Conservation (phyloP, 148 eudicot genomes). For the Polygonum maritimum region DNA sequence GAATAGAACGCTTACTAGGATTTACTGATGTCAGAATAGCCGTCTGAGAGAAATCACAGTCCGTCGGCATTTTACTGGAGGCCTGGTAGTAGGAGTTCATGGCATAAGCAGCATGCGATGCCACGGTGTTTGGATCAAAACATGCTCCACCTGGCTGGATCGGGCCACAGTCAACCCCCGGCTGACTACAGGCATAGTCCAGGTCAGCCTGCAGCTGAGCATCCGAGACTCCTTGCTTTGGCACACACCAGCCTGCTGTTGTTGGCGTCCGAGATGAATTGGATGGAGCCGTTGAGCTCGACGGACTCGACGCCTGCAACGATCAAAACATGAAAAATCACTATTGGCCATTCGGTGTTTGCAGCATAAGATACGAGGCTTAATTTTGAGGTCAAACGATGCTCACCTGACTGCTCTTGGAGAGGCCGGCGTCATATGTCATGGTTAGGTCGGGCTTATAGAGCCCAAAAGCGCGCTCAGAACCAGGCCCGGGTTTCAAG, state of each 20-base stretch:
- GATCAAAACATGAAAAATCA: background rate
- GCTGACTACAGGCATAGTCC: slow-evolving; percentile 57
- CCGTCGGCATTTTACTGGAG: slow-evolving; percentile 53
- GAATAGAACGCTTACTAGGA: slow-evolving; percentile 58
- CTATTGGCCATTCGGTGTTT: too few relatives aligned
- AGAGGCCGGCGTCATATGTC: slow-evolving; percentile 38
- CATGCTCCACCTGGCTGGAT: slow-evolving; percentile 77
- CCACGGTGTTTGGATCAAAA: slow-evolving; percentile 53
- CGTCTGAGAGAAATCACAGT: slow-evolving; percentile 67
- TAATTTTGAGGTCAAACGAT: background rate
- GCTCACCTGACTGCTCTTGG: slow-evolving; percentile 31
- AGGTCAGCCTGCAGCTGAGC: slow-evolving; percentile 59
- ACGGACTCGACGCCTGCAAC: slow-evolving; percentile 9
- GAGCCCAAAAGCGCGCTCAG: slow-evolving; percentile 51
- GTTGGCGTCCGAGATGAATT: slow-evolving; percentile 15
- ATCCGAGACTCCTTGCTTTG: slow-evolving; percentile 58
- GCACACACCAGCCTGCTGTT: slow-evolving; percentile 64
- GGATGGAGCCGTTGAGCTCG: slow-evolving; percentile 15
- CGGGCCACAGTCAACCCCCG: slow-evolving; percentile 56
- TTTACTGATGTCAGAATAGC: slow-evolving; percentile 50
- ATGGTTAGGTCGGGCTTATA: slow-evolving; percentile 39
- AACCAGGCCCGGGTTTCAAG: slow-evolving; percentile 44
- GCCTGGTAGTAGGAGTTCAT: slow-evolving; percentile 74
- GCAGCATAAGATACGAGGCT: too few relatives aligned
- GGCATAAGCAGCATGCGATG: slow-evolving; percentile 69